Evolutionary conservation across 2,329 filamentous ascomycete genomes (phyloP).

Genomic region (Aspergillus luchuensis): DNA sequence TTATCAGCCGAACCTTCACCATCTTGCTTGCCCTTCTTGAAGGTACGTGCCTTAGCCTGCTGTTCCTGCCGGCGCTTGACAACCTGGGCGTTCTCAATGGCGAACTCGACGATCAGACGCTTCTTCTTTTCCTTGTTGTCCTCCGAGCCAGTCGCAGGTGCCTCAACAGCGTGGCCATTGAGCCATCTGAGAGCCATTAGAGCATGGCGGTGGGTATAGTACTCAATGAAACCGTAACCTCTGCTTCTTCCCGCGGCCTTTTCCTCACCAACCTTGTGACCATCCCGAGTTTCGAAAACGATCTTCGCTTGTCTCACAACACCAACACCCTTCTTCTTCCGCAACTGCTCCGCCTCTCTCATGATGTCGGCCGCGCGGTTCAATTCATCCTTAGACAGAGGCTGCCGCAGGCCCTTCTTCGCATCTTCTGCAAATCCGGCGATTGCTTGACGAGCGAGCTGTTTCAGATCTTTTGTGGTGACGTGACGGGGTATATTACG

Average conservation of each 20-base stretch:
- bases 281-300: constrained; percentile 85
- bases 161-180: constrained; percentile 70
- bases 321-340: constrained; percentile 80
- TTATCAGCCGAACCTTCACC: constrained; percentile 25
- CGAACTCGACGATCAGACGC: constrained; percentile 91
- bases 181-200: constrained; percentile 93
- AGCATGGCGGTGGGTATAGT: constrained; percentile 88
- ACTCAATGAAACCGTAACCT: constrained; percentile 97
- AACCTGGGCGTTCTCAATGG: constrained; percentile 96
- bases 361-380: constrained; percentile 77
- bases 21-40: constrained; percentile 16
- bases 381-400: constrained; percentile 87
- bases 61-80: constrained; percentile 68
- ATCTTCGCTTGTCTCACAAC: constrained; percentile 93
- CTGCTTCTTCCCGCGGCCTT: constrained; percentile 79
- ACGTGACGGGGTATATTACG: constrained; percentile 87
- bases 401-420: constrained; percentile 72
- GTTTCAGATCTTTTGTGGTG: constrained; percentile 84
- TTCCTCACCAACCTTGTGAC: constrained; percentile 77
- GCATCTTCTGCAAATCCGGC: constrained; percentile 93
- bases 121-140: constrained; percentile 72
- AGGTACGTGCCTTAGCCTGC: constrained; percentile 31
- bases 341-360: constrained; percentile 74
- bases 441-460: constrained; percentile 85
- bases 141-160: constrained; percentile 33